Conservation (phyloP, 345 rosid genomes). For the Psidium friedrichsthalianum region DNA sequence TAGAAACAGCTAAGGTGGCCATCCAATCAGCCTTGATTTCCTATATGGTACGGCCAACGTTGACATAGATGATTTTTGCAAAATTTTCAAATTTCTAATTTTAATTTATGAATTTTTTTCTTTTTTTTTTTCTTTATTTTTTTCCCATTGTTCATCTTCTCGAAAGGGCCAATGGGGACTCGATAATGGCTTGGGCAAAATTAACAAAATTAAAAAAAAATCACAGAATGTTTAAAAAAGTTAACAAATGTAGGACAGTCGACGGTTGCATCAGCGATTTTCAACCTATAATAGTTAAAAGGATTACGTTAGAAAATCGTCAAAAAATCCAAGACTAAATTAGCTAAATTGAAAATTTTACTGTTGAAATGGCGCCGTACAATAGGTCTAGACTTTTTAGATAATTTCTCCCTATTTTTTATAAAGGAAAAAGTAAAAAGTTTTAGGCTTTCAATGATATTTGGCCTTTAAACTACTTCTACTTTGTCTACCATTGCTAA, state of each 20-base stretch:
- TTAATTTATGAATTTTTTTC: background rate
- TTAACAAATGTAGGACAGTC: no score
- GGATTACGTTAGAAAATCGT: background rate
- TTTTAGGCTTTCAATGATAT: background rate
- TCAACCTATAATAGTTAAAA: fast-evolving
- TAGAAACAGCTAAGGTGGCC: background rate
- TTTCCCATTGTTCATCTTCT: background rate
- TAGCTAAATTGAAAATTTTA: background rate
- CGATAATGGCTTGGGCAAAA: background rate
- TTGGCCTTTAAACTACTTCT: background rate
- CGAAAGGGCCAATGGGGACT: background rate
- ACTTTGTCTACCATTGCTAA: background rate
- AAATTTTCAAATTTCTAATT: background rate
- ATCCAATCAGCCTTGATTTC: background rate
- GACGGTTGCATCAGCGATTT: background rate
- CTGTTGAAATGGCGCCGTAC: background rate
- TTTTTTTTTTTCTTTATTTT: background rate
- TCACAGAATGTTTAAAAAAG: no score
- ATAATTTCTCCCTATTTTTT: background rate
- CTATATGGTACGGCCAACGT: background rate
- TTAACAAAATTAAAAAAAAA: no score
- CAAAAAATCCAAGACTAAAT: background rate
- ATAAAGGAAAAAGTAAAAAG: background rate
- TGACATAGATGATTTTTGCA: background rate
- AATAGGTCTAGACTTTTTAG: background rate